Conservation (phyloP, 2,329 filamentous ascomycete species). For the Rhynchosporium graminicola region DNA sequence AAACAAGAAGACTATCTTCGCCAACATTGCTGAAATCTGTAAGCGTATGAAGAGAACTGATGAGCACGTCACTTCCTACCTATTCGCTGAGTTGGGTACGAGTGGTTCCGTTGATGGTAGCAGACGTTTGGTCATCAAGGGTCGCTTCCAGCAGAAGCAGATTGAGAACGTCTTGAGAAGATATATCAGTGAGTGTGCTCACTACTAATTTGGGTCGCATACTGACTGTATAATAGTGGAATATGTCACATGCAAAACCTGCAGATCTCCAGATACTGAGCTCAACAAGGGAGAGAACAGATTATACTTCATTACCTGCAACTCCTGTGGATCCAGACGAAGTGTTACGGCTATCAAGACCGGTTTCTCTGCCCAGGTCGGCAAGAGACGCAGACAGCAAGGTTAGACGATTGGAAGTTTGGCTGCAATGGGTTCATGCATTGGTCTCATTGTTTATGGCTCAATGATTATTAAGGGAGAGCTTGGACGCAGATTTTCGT, state of each 20-base stretch:
- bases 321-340: conserved; percentile 79
- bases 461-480: conserved; percentile 15
- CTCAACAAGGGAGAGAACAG: conserved; percentile 99
- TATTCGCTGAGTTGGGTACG: conserved; percentile 98
- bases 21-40: conserved; percentile 98
- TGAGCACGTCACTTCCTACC: conserved; percentile 94
- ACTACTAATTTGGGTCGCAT: background rate
- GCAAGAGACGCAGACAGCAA: conserved; percentile 95
- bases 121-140: conserved; percentile 95
- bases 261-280: conserved; percentile 90
- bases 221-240: conserved; percentile 56
- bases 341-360: conserved; percentile 98
- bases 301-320: conserved; percentile 98
- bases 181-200: conserved; percentile 77
- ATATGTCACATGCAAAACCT: conserved; percentile 99
- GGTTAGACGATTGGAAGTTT: conserved; percentile 55
- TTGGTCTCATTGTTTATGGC: conserved; percentile 13
- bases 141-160: conserved; percentile 99
- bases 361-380: conserved; percentile 99
- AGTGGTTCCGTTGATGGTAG: conserved; percentile 92
- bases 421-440: conserved; percentile 14
- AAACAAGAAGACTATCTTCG: conserved; percentile 99
- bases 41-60: conserved; percentile 99
- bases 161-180: conserved; percentile 95
- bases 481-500: conserved; percentile 16